These are phyloP conservation scores for Ephemerocybe angulata DNA, from an alignment of 768 basidiomycete species.

Conservation along the genomic window DNA sequence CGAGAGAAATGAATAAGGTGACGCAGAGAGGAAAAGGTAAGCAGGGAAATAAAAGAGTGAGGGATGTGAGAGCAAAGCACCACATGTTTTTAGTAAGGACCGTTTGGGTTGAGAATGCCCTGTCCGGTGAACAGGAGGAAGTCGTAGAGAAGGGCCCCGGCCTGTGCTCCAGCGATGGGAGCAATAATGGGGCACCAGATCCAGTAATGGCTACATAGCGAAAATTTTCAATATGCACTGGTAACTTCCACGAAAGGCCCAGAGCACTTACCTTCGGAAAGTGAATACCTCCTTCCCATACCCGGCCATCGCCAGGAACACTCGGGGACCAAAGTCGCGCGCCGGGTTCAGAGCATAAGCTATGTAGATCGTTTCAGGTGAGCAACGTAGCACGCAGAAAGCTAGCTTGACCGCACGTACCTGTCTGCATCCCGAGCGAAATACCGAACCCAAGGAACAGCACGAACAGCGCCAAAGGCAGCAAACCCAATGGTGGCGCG, in stretches of 20 bases:
- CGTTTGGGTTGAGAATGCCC: not conserved
- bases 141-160: constrained; percentile 57
- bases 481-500: constrained; percentile 42
- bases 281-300: constrained; percentile 55
- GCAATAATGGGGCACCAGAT: constrained; percentile 64
- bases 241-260: constrained; percentile 13
- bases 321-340: constrained; percentile 66
- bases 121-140: constrained; percentile 50
- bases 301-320: constrained; percentile 71
- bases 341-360: constrained; percentile 68
- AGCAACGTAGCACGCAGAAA: not conserved
- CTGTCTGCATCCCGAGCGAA: constrained; percentile 60
- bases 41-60: not conserved
- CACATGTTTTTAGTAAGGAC: not conserved
- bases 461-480: constrained; percentile 55
- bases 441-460: constrained; percentile 56
- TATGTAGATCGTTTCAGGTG: constrained; percentile 11
- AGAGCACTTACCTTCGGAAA: constrained; percentile 35
- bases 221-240: not conserved
- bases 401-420: constrained; percentile 17
- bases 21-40: not conserved
- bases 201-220: constrained; percentile 60
- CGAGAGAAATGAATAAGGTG: no score
- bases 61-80: not conserved
- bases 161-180: constrained; percentile 55